Percentiles rank a stretch among this genome's conserved stretches.
Evolutionary conservation across 2,329 filamentous ascomycete genomes (phyloP).

Genomic region (Pleurostoma richardsiae): DNA sequence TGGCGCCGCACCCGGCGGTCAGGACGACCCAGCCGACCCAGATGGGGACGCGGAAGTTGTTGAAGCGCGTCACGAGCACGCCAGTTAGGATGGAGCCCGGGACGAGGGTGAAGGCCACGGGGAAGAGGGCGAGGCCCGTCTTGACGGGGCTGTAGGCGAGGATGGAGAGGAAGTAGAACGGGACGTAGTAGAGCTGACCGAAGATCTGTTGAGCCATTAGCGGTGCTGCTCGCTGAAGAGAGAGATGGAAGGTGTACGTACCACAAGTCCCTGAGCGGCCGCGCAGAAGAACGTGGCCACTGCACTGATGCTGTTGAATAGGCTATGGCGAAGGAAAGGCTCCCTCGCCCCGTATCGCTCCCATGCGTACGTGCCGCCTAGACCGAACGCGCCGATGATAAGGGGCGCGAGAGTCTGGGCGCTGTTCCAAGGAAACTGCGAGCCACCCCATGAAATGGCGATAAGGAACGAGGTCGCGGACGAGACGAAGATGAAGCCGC

Average conservation of each 20-base stretch:
- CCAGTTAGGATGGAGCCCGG: conserved; percentile 24
- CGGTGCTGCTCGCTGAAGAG: too few species aligned
- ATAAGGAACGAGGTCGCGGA: conserved; percentile 38
- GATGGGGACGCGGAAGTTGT: conserved; percentile 30
- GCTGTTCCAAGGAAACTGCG: conserved; percentile 34
- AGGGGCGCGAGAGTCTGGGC: conserved; percentile 34
- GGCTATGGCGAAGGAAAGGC: conserved; percentile 22
- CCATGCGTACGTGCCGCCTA: conserved; percentile 30
- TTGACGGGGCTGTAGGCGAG: conserved; percentile 23
- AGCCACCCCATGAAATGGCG: conserved; percentile 41
- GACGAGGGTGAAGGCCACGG: conserved; percentile 22
- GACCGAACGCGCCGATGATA: conserved; percentile 32
- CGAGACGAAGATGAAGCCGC: conserved; percentile 36
- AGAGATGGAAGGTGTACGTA: conserved; percentile 9
- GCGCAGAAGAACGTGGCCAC: conserved; percentile 23
- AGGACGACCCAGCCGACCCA: conserved; percentile 27
- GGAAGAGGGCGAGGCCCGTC: conserved; percentile 27
- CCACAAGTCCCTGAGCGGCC: conserved; percentile 24
- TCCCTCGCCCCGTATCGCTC: conserved; percentile 23
- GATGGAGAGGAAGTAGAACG: conserved; percentile 31
- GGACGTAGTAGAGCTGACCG: conserved; percentile 25
- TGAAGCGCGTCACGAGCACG: conserved; percentile 21
- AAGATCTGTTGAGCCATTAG: conserved; percentile 11
- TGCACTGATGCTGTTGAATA: conserved; percentile 22
- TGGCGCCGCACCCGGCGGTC: conserved; percentile 17